phyloP scores from a whole-genome alignment of 2,329 filamentous ascomycete genomes.

The Trichoderma arundinaceum region DNA sequence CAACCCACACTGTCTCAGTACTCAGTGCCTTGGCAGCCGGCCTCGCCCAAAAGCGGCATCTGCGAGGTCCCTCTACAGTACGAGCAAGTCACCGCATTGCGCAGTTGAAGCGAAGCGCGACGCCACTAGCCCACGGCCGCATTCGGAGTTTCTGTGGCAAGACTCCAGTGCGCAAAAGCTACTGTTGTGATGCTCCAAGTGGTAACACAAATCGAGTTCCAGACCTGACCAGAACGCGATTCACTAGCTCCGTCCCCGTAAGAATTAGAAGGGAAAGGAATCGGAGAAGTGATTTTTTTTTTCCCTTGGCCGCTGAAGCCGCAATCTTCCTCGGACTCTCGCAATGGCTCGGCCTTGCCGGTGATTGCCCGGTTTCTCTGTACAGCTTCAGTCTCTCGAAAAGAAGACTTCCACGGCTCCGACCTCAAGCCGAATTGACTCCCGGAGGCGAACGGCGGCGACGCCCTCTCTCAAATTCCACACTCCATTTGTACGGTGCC shows the following conservation, averaged over 20 bases:
- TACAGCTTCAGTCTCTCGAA: neutral
- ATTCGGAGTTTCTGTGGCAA: slow-evolving; percentile 20
- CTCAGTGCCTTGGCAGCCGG: slow-evolving; percentile 1
- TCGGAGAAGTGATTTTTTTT: neutral
- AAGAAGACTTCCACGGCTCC: neutral
- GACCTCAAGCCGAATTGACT: neutral
- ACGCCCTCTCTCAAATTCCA: neutral
- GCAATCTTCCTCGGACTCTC: neutral
- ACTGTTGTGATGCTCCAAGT: neutral
- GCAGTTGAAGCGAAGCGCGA: slow-evolving; percentile 24
- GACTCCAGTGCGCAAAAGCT: neutral
- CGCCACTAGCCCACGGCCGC: slow-evolving; percentile 13
- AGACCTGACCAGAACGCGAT: slow-evolving; percentile 5
- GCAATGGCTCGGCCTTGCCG: slow-evolving; percentile 15
- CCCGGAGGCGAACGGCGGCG: neutral
- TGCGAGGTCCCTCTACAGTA: slow-evolving; percentile 23
- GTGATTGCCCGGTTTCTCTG: slow-evolving; percentile 16
- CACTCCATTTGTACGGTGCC: slow-evolving; percentile 8
- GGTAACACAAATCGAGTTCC: slow-evolving; percentile 1
- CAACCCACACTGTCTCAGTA: slow-evolving; percentile 15
- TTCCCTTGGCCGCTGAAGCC: slow-evolving; percentile 8
- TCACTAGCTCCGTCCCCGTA: slow-evolving; percentile 6
- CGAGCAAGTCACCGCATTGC: neutral
- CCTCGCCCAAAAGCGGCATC: neutral
- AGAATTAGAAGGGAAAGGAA: neutral